A percentile compares a stretch with the other conserved stretches of the same genome.
phyloP scores from a whole-genome alignment of 805 yeast species.

The Millerozyma miso region DNA sequence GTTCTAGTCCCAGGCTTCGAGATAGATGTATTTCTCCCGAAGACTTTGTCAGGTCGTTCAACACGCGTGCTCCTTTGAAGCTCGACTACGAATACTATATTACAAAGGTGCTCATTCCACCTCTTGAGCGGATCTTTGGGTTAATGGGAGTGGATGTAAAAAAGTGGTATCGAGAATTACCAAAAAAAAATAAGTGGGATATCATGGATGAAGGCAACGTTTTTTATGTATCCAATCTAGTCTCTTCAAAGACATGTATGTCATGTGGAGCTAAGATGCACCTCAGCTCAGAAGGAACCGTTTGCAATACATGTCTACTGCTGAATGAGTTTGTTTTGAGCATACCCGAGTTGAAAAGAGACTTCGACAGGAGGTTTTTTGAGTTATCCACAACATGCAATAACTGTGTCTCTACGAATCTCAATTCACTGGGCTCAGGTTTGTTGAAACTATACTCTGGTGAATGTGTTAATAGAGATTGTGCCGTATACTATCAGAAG shows the following conservation, averaged over 20 bases:
- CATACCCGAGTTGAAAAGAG: neutral
- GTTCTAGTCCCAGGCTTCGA: slow-evolving; percentile 54
- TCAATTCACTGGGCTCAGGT: slow-evolving; percentile 9
- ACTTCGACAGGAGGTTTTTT: slow-evolving; percentile 5
- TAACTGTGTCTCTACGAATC: slow-evolving; percentile 18
- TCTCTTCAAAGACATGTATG: slow-evolving; percentile 18
- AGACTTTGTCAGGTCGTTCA: slow-evolving; percentile 48
- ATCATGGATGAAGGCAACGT: slow-evolving; percentile 3
- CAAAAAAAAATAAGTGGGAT: slow-evolving; percentile 23
- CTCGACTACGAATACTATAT: slow-evolving; percentile 87
- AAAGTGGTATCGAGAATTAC: slow-evolving; percentile 73
- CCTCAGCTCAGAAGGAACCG: slow-evolving; percentile 1
- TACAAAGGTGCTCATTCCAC: slow-evolving; percentile 79
- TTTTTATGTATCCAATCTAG: slow-evolving; percentile 9
- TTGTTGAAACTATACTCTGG: slow-evolving; percentile 7
- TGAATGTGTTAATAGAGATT: slow-evolving; percentile 33
- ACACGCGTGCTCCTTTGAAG: slow-evolving; percentile 31
- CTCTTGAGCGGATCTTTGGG: slow-evolving; percentile 78
- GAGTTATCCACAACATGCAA: slow-evolving; percentile 14
- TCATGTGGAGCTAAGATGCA: slow-evolving; percentile 20
- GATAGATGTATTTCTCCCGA: slow-evolving; percentile 81
- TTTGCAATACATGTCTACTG: slow-evolving; percentile 17
- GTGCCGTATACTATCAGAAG: neutral
- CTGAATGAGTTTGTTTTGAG: slow-evolving; percentile 32
- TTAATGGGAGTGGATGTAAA: slow-evolving; percentile 76